Conservation (phyloP, 2,329 filamentous ascomycete species). For the Thelonectria olida region DNA sequence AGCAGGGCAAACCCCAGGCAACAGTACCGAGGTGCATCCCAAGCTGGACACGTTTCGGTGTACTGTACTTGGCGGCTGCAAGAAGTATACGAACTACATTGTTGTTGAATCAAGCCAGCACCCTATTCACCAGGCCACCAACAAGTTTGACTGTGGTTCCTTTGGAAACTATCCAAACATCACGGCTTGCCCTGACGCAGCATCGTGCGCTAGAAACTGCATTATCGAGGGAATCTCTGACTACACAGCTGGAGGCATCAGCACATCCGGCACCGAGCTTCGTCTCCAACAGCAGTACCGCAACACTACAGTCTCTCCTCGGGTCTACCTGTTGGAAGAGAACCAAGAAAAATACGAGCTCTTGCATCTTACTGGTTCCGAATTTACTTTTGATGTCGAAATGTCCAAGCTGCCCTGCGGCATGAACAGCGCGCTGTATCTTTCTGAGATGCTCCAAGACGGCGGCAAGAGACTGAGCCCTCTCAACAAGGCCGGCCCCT, state of each 20-base stretch:
- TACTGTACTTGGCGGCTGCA: conserved; percentile 59
- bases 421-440: conserved; percentile 73
- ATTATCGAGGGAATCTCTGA: conserved; percentile 59
- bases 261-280: conserved; percentile 42
- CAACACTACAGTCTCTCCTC: conserved; percentile 45
- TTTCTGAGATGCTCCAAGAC: conserved; percentile 63
- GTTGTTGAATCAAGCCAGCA: conserved; percentile 61
- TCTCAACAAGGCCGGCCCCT: conserved; percentile 64
- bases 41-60: conserved; percentile 62
- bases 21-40: conserved; percentile 58
- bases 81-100: conserved; percentile 55
- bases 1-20: conserved; percentile 50
- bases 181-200: conserved; percentile 58
- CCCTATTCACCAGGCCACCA: conserved; percentile 52
- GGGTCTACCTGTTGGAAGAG: conserved; percentile 67
- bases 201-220: conserved; percentile 63
- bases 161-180: conserved; percentile 47
- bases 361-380: conserved; percentile 67
- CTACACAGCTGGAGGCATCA: conserved; percentile 51
- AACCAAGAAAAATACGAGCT: conserved; percentile 66
- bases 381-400: conserved; percentile 74
- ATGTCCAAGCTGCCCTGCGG: conserved; percentile 72
- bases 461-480: conserved; percentile 62
- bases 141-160: conserved; percentile 37
- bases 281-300: conserved; percentile 38